Base-by-base conservation (phyloP, 768 basidiomycete species). In the Suillus hirtellus region DNA sequence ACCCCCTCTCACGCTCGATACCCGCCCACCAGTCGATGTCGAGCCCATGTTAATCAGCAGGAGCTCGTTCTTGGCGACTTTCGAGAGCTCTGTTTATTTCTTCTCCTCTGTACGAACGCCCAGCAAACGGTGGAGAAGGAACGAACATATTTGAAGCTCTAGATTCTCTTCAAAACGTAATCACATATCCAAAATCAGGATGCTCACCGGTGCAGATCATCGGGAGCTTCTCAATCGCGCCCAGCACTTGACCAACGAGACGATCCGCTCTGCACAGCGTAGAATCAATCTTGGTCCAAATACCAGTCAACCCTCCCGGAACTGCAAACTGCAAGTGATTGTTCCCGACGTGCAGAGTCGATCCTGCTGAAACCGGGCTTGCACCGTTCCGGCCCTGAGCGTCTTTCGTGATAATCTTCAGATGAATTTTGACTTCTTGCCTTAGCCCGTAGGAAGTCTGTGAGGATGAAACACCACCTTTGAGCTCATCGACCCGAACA, bases 21-120 rank as follows among this genome's bases (percentile, higher is more conserved):
- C 95, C 47, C 96, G 89, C 42, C 96, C 97, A 65, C 97, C 97
- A 2, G 95, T 96, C 5, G 95, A 97, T 2, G 95, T 98, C 27
- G 95, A 96, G n/a, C 96, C 96, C 62, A 99, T 97, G 80, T 99
- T 99, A 82, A 99, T 96, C 66, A 98, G 86, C 4, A 97, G 79
- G 3, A 96, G 83, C 77, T 97, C 96, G 77, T 89, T 90, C 79
- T 96, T 96, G 64, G 86, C 84, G 52, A 98, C 84, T 76, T 97
- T 97, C 60, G 92, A 82, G 34, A 93, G 92, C 77, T 95, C 99
- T 34, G 96, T 97, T 75, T n/a, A 17, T 76, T 98, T 99, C 82
- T 96, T 97, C 80, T 99, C 96, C 77, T 98, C 96, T 21, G 95
- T 94, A 78, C 95, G 95, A 66, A 99, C 96, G 74, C 97, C 96